Evolutionary conservation across 2,329 filamentous ascomycete species (phyloP).

Genomic region (Colletotrichum simmondsii): DNA sequence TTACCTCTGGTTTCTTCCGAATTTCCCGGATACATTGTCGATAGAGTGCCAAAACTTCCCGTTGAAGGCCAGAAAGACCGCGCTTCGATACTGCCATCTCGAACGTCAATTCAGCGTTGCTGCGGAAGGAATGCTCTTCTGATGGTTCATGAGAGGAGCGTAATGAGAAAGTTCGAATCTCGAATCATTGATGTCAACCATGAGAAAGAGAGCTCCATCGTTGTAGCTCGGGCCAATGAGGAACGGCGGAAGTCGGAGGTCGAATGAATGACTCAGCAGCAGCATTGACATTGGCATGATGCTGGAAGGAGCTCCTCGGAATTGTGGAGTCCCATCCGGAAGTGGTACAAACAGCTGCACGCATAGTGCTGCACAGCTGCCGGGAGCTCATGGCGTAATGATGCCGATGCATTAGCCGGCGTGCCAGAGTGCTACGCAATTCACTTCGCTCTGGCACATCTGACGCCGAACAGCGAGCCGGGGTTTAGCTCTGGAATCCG

Average conservation of each 20-base stretch:
- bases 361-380: neutral
- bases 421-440: neutral
- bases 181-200: constrained; percentile 26
- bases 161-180: constrained; percentile 8
- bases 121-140: constrained; percentile 1
- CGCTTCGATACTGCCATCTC: constrained; percentile 28
- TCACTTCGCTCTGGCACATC: neutral
- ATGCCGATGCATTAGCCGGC: constrained; percentile 21
- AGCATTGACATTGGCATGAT: neutral
- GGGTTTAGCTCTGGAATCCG: neutral
- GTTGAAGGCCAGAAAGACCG: constrained; percentile 86
- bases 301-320: neutral
- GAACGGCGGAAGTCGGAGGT: neutral
- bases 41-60: constrained; percentile 87
- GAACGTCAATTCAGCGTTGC: neutral
- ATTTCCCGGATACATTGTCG: constrained; percentile 85
- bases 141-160: neutral
- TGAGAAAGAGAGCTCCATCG: constrained; percentile 2
- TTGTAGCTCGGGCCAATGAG: constrained; percentile 2
- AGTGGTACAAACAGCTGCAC: neutral
- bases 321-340: constrained; percentile 13
- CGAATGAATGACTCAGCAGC: constrained; percentile 10
- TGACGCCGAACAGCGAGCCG: neutral
- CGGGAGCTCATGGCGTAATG: neutral
- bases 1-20: constrained; percentile 81